These are phyloP conservation scores for Stentor roeselii DNA, from an alignment of 73 alveolate genomes.

Conservation along the genomic window DNA sequence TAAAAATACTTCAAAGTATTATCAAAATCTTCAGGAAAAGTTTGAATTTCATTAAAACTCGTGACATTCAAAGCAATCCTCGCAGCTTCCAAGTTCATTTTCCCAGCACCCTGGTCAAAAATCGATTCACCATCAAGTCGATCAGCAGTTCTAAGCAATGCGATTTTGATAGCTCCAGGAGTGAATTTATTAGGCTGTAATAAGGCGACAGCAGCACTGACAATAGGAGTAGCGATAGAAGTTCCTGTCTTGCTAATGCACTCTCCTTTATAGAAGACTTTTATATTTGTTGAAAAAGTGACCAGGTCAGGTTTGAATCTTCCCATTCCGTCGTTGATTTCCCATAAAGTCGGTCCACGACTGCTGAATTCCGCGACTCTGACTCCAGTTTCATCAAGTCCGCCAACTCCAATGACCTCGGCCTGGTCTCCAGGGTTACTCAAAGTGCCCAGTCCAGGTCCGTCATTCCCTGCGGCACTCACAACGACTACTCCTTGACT, in stretches of 20 bases:
- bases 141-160: slow-evolving; percentile 35
- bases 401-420: slow-evolving; percentile 64
- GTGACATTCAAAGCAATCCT: not conserved
- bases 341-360: slow-evolving; percentile 68
- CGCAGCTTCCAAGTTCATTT: slow-evolving; percentile 29
- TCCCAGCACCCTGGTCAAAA: slow-evolving; percentile 62
- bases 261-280: slow-evolving; percentile 8
- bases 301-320: slow-evolving; percentile 57
- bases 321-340: slow-evolving; percentile 40
- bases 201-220: slow-evolving; percentile 54
- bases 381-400: slow-evolving; percentile 35
- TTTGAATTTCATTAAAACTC: not conserved
- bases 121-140: slow-evolving; percentile 28
- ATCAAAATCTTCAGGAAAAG: not conserved
- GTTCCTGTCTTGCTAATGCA: slow-evolving; percentile 53
- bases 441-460: slow-evolving; percentile 60
- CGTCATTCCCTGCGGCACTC: slow-evolving; percentile 67
- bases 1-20: slow-evolving; percentile 20
- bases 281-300: slow-evolving; percentile 40
- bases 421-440: slow-evolving; percentile 58
- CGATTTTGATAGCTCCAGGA: slow-evolving; percentile 40
- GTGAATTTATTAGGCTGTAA: slow-evolving; percentile 26
- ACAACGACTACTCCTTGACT: slow-evolving; percentile 41
- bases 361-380: slow-evolving; percentile 54
- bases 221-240: slow-evolving; percentile 49